Conservation (phyloP, 306 rosid species). For the Prunus padus region DNA sequence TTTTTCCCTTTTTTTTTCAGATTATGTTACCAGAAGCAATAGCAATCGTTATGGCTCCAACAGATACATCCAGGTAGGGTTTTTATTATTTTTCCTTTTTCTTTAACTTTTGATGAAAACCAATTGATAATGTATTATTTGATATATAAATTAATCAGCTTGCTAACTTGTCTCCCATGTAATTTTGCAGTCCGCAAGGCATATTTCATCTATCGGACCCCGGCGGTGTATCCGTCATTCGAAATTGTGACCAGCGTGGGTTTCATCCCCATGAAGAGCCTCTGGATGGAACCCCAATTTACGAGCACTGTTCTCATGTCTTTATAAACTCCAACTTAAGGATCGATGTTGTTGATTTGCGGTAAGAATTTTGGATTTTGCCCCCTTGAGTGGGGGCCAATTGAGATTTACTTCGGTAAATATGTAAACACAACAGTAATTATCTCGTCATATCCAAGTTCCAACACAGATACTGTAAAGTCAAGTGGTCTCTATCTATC, state of each 20-base stretch:
- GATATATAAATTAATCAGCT: not conserved
- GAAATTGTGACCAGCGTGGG: constrained; percentile 89
- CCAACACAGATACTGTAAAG: constrained; percentile 20
- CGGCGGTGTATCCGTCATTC: constrained; percentile 81
- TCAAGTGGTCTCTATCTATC: constrained; percentile 18
- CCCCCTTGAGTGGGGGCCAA: not conserved
- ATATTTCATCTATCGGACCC: constrained; percentile 97
- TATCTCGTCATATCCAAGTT: constrained; percentile 23
- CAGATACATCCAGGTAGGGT: constrained; percentile 71
- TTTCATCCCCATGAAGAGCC: constrained; percentile 99
- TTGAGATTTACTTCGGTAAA: constrained; percentile 18
- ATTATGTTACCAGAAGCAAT: constrained; percentile 97
- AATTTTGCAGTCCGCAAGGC: constrained; percentile 87
- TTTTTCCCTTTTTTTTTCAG: constrained; percentile 36
- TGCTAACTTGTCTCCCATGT: constrained; percentile 30
- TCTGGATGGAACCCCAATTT: constrained; percentile 73
- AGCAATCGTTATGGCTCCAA: constrained; percentile 99
- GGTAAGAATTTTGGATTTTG: constrained; percentile 31
- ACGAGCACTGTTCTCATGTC: constrained; percentile 98
- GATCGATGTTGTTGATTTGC: constrained; percentile 79
- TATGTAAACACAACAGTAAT: constrained; percentile 19
- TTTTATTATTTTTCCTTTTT: not conserved
- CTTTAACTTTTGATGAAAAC: not conserved
- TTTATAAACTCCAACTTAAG: constrained; percentile 68
- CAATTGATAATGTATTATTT: not conserved